Conservation (phyloP, 2,329 filamentous ascomycete genomes). For the Ascochyta fabae region DNA sequence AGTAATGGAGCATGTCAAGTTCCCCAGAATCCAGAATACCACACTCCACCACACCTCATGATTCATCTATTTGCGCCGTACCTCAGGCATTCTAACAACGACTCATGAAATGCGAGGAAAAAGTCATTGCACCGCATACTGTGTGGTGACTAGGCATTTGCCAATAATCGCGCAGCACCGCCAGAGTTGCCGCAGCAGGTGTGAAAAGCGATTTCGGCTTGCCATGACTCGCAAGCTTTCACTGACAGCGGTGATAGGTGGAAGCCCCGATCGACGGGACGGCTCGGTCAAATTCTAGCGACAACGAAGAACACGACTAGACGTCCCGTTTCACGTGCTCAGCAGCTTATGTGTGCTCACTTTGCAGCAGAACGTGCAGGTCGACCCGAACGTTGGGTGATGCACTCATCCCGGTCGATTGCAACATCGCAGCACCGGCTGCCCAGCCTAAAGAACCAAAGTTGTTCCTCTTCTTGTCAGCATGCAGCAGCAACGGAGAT, state of each 20-base stretch:
- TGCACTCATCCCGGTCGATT: constrained; percentile 15
- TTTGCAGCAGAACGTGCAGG: background rate
- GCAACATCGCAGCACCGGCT: constrained; percentile 8
- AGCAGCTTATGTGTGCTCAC: background rate
- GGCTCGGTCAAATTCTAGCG: constrained; percentile 18
- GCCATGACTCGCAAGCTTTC: constrained; percentile 11
- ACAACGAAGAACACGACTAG: background rate
- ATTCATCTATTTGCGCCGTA: background rate
- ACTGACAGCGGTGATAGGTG: constrained; percentile 15
- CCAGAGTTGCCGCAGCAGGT: background rate
- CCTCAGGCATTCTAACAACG: background rate
- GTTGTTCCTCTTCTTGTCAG: background rate
- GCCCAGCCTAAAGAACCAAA: constrained; percentile 1
- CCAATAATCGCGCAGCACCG: background rate
- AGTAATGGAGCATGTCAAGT: constrained; percentile 4
- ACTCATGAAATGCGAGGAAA: background rate
- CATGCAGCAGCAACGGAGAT: background rate
- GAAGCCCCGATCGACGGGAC: constrained; percentile 5
- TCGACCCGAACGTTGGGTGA: background rate
- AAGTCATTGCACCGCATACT: constrained; percentile 12
- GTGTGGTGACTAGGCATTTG: background rate
- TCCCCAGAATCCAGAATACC: background rate
- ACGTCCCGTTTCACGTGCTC: background rate
- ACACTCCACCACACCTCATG: background rate
- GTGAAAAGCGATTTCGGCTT: constrained; percentile 7